Percentiles rank a stretch among this genome's conserved stretches.
These are phyloP conservation scores for Geotrichum klebahnii DNA, from an alignment of 1,139 yeast genomes.

Conservation along the genomic window DNA sequence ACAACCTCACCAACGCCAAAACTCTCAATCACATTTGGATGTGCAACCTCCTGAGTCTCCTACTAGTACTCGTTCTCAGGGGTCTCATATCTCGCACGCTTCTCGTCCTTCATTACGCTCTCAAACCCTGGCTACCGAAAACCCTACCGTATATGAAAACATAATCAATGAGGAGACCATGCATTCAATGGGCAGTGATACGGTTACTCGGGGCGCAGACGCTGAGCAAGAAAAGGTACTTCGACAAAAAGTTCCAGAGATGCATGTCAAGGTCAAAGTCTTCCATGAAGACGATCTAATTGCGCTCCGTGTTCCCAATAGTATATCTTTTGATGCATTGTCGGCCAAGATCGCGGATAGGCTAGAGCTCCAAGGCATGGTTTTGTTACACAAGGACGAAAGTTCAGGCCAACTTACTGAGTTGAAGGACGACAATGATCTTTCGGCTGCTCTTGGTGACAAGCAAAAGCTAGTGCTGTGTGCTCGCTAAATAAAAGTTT, in stretches of 20 bases:
- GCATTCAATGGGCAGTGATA: constrained; percentile 5
- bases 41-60: too few species aligned
- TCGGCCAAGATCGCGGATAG: constrained; percentile 63
- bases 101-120: too few species aligned
- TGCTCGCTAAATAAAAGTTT: constrained; percentile 29
- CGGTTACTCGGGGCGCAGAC: constrained; percentile 22
- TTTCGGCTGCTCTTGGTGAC: constrained; percentile 34
- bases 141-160: background rate
- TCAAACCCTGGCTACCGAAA: background rate
- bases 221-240: too few species aligned
- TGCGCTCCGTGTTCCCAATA: constrained; percentile 70
- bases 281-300: constrained; percentile 86
- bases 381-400: constrained; percentile 34
- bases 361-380: constrained; percentile 41
- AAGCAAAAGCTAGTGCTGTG: constrained; percentile 39
- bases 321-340: constrained; percentile 57
- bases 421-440: constrained; percentile 33
- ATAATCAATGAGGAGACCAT: background rate
- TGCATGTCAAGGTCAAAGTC: constrained; percentile 68
- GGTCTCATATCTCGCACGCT: too few species aligned
- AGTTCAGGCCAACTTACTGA: constrained; percentile 32
- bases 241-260: constrained; percentile 16
- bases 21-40: too few species aligned
- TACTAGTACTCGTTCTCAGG: too few species aligned
- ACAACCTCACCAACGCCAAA: too few species aligned